Conservation (phyloP, 306 rosid species). For the Astragalus membranaceus region DNA sequence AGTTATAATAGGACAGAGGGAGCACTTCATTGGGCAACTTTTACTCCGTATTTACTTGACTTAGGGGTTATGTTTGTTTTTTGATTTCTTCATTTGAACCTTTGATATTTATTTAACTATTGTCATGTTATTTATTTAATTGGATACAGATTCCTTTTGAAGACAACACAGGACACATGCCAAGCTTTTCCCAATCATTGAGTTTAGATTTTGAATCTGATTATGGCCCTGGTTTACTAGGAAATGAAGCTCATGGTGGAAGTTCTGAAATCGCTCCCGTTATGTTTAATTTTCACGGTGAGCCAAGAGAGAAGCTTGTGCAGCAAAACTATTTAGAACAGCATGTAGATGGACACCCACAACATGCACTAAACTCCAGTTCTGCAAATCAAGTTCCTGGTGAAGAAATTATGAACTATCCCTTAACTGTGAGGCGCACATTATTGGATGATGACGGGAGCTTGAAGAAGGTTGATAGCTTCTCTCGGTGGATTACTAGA, state of each 20-base stretch:
- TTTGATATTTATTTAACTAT: slow-evolving; percentile 6
- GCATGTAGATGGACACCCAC: slow-evolving; percentile 36
- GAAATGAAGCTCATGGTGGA: slow-evolving; percentile 21
- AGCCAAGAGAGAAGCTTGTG: slow-evolving; percentile 29
- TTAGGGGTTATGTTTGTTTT: slow-evolving; percentile 10
- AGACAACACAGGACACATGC: slow-evolving; percentile 39
- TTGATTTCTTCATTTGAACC: slow-evolving; percentile 16
- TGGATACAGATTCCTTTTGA: slow-evolving; percentile 51
- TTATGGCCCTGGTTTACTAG: slow-evolving; percentile 22
- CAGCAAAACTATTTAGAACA: slow-evolving; percentile 30
- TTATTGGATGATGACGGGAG: slow-evolving; percentile 59
- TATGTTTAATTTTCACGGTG: slow-evolving; percentile 29
- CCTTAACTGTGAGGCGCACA: slow-evolving; percentile 45
- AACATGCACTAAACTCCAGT: slow-evolving; percentile 16
- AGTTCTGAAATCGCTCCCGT: slow-evolving; percentile 30
- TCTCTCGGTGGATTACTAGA: slow-evolving; percentile 72
- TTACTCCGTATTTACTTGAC: background rate
- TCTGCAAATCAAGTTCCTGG: slow-evolving; percentile 30
- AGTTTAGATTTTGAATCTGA: slow-evolving; percentile 43
- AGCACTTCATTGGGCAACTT: background rate
- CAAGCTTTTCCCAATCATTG: slow-evolving; percentile 38
- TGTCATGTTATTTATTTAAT: slow-evolving; percentile 15
- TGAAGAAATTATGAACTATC: slow-evolving; percentile 48
- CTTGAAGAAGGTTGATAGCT: slow-evolving; percentile 90
- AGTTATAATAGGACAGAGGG: too few species aligned